Base-by-base conservation (phyloP, 768 basidiomycete genomes). In the Calocera cornea region DNA sequence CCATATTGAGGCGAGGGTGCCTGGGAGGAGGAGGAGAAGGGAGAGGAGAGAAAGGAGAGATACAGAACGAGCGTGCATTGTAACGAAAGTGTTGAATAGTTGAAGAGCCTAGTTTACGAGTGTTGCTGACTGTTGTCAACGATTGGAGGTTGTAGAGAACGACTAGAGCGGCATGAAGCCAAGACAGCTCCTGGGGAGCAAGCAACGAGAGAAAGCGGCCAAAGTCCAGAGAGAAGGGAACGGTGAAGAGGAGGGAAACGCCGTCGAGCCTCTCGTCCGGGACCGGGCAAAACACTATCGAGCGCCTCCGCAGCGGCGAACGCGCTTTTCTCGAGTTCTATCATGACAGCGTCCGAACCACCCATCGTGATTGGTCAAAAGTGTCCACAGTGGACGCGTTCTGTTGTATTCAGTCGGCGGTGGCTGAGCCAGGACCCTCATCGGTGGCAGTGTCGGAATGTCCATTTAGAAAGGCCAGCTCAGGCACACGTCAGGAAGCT, bases 391-490 rank as follows among this genome's bases (percentile, higher is more conserved):
- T 60, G 54, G 31, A 60, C 22, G 31, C 14, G 54, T 11, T 60
- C 10, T 10, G 54, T 33, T 33, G 14, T 19, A 33, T 60, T 2
- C 7, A 12, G 31, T 29, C 7, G 27, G 24, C 44, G 2, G 54
- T 60, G 54, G 54, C 54, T 60, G 14, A 16, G 14, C 10, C 11
- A 2, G 31, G 31, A 29, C 27, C 44, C 44, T 47, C 14, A 60
- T 27, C 7, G 54, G 54, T 60, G 54, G 54, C 54, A 33, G 54
- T 60, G 54, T 19, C 31, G 54, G 54, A 60, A 60, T 60, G 54
- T 60, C 22, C 27, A 60, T 60, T 60, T 60, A 19, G 54, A 60
- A 60, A 27, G 14, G 54, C 31, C 31, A 60, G 14, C 19, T 60
- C 24, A 60, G 54, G 54, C 54, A 60, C 31, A 24, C 16, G 8